Base-by-base conservation (phyloP, 1,284 basidiomycete genomes). In the Crucibulum cyathiforme region DNA sequence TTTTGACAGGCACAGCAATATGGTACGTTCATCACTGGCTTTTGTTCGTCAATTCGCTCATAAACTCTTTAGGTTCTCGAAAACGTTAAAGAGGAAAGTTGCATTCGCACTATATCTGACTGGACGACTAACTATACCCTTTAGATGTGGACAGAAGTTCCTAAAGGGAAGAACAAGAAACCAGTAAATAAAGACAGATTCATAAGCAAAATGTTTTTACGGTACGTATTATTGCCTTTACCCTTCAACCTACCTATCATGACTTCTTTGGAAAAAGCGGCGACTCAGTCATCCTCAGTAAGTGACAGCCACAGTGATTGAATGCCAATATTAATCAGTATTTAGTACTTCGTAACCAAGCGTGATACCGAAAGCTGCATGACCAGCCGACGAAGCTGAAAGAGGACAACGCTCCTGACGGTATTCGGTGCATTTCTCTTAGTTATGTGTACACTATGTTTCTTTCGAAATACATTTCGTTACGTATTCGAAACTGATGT, bases 101-200 rank as follows among this genome's bases (percentile, higher is more conserved):
- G 80, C 72, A 61, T 53, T 8, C 7, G 17, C 10, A 17, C 37
- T 10, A 8, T 45, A 31, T 37, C 54, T 59, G 19, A 62, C 38
- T 19, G 36, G 10, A 31, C 37, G 13, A 19, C 37, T 52, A 34
- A n/a, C 31, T 3, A n/a, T 34, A 9, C 6, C 13, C 2, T 37
- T 9, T 60, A 97, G 93, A 98, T 98, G 97, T 99, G 98, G 98
- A 98, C 96, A 35, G 98, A 99, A 77, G 80, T 92, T 56, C 98
- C 98, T 24, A 99, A 98, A 79, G 95, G 95, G 54, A 99, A 98
- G 82, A 95, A 94, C 75, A 98, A 98, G 82, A 98, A 98, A 78
- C 94, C 98, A 3, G 90, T 99, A 62, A 98, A 99, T 84, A 98
- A 98, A 80, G 96, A 99, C 80, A 87, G 98, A 47, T 99, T 99